Base-by-base conservation (phyloP, 306 rosid genomes). In the Cucurbita argyrosperma region DNA sequence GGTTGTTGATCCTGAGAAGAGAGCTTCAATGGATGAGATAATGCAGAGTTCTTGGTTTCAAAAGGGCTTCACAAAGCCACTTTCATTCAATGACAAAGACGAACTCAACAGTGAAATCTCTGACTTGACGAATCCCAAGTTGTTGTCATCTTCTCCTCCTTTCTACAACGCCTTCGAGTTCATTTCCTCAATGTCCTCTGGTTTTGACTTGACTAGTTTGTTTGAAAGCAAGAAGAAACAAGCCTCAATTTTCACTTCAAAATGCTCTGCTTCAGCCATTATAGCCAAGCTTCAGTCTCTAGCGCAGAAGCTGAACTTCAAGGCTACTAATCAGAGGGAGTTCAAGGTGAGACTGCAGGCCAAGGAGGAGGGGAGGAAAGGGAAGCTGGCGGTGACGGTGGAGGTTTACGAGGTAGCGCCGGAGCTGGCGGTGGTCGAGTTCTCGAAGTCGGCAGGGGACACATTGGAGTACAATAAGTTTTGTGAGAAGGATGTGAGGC, bases 161-260 rank as follows among this genome's bases (percentile, higher is more conserved):
- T 92, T 88, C 74, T 88, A 83, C 76, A 92, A 92, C 8, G 98
- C 96, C 0, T 92, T 90, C 46, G 92, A 92, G 82, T 85, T 92
- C 9, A 88, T 92, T 11, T 88, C 98, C 0, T 85, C 96, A 0
- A 76, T 92, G 80, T 90, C 98, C 0, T 81, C 86, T 7, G 95
- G 96, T 4, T 90, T 92, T 60, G 91, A 92, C 69, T 74, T 92
- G 39, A 87, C 92, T 15, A 88, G 60, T 66, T 67, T 92, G 85
- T 92, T 92, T 6, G 96, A 92, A 87, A 87, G 74, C 1, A 76
- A 83, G 79, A 90, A 80, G 79, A 85, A 80, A 30, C 63, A 82
- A 0, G 81, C 85, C 0, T 90, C 98, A 0, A 72, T 78, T 78
- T 92, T 92, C 45, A 82, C 87, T 2, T 85, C 95, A 0, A 92